Evolutionary conservation across 805 yeast species (phyloP), one percentile per base, ranked within the genome.

Genomic region (Monosporozyma aerobia): DNA sequence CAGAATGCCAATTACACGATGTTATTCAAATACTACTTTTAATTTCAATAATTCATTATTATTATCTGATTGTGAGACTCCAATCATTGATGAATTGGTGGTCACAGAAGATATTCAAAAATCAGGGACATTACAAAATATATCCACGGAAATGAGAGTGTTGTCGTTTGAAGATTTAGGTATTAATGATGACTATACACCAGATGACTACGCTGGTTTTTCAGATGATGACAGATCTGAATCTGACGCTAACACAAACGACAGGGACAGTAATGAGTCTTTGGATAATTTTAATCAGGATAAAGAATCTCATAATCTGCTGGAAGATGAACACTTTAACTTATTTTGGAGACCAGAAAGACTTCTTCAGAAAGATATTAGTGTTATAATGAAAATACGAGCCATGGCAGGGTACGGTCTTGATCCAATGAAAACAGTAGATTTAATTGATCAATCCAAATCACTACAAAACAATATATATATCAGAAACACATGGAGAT

Each of bases 401-500:
- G 96, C 97, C 0, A 64, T 72, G 43, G 59, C 77, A 44, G 92
- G 92, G 0, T 90, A 90, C 62, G 85, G 88, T 0, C 70, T 81
- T 11, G 85, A 85, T 60, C 80, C 88, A 40, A 77, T 77, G 47
- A 71, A 69, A 29, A 90, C 90, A 54, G 77, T 84, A 44, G 73
- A 76, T 16, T 73, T 87, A 27, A 70, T 82, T 40, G 87, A 80
- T 56, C 72, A 71, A 30, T 64, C 81, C 35, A 76, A 74, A 51
- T 70, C 75, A 1, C 65, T 81, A 25, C 80, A 82, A 47, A 77
- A 69, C 52, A 74, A 73, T 50, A 70, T 72, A n/a, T 85, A 80
- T 56, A 70, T 85, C 49, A 73, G 85, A 55, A 84, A 87, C 59
- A 85, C 95, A 0, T 92, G 98, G 98, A 82, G 85, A 63, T 92